A percentile compares a stretch with the other conserved stretches of the same genome.
phyloP scores from a whole-genome alignment of 2,329 filamentous ascomycete species.

The Lasiodiplodia sp. region DNA sequence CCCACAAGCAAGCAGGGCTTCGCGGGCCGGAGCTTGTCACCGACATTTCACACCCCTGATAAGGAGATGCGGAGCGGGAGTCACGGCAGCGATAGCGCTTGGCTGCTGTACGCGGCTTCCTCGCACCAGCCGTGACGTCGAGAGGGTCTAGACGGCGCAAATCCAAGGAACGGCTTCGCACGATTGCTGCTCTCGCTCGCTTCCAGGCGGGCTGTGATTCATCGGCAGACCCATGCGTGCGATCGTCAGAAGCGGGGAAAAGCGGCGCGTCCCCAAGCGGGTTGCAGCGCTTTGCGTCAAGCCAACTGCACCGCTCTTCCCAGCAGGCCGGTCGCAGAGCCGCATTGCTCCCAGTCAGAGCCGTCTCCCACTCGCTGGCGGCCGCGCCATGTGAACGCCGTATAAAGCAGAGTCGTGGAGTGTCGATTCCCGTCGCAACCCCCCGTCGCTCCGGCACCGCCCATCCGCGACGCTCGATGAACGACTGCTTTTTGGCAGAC shows the following conservation, averaged over 20 bases:
- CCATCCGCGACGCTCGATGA: constrained; percentile 1
- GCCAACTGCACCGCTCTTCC: neutral
- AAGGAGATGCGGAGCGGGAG: constrained; percentile 5
- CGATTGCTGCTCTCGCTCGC: neutral
- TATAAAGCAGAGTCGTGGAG: constrained; percentile 20
- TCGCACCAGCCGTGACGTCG: neutral
- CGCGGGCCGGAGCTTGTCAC: neutral
- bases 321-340: constrained; percentile 23
- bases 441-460: neutral
- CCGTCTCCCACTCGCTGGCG: constrained; percentile 6
- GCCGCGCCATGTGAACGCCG: constrained; percentile 26
- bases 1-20: neutral
- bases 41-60: constrained; percentile 1
- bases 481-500: neutral
- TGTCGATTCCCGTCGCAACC: neutral
- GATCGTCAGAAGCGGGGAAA: constrained; percentile 26
- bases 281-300: constrained; percentile 10
- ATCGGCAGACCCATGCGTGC: constrained; percentile 9
- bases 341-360: constrained; percentile 28
- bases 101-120: neutral
- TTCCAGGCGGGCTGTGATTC: constrained; percentile 6
- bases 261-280: neutral
- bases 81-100: constrained; percentile 11
- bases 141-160: too few species aligned
- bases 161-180: neutral